phyloP scores from a whole-genome alignment of 2,329 filamentous ascomycete genomes.

The Aspergillus aculeatinus region DNA sequence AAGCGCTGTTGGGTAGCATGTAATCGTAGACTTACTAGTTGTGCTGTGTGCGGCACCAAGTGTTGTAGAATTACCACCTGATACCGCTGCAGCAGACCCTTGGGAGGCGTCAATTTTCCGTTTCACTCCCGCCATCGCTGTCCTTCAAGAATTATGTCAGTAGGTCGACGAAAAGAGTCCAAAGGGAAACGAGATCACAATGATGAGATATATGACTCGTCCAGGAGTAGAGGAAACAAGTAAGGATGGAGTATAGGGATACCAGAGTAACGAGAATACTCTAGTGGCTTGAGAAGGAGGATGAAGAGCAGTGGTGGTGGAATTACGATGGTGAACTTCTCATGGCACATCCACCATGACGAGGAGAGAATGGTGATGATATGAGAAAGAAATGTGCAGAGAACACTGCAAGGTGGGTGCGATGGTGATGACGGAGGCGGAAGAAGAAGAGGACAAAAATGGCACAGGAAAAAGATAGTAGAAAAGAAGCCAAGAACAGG shows the following conservation, averaged over 20 bases:
- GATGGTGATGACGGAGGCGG: not conserved
- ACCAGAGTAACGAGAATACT: not conserved
- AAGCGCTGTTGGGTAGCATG: not conserved
- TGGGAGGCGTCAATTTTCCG: conserved; percentile 32
- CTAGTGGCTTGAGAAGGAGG: not conserved
- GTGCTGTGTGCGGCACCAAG: conserved; percentile 22
- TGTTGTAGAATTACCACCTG: conserved; percentile 17
- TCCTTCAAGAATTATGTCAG: conserved; percentile 19
- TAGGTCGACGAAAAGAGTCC: not conserved
- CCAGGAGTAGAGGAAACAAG: not conserved
- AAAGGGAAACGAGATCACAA: not conserved
- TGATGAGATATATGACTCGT: not conserved
- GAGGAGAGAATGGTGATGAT: not conserved
- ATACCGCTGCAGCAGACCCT: conserved; percentile 17
- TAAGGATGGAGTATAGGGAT: not conserved
- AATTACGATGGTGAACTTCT: not conserved
- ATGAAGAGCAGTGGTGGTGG: not conserved
- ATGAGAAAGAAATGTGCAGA: not conserved
- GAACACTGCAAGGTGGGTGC: too few relatives aligned
- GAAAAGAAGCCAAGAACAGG: conserved; percentile 1
- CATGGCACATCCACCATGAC: not conserved
- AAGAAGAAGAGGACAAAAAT: conserved; percentile 1
- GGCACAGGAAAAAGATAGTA: not conserved
- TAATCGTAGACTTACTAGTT: conserved; percentile 22
- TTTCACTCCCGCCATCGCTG: conserved; percentile 39